A percentile compares a stretch with the other conserved stretches of the same genome.
These are phyloP conservation scores for Castanea sativa DNA, from an alignment of 306 rosid species.

Conservation along the genomic window DNA sequence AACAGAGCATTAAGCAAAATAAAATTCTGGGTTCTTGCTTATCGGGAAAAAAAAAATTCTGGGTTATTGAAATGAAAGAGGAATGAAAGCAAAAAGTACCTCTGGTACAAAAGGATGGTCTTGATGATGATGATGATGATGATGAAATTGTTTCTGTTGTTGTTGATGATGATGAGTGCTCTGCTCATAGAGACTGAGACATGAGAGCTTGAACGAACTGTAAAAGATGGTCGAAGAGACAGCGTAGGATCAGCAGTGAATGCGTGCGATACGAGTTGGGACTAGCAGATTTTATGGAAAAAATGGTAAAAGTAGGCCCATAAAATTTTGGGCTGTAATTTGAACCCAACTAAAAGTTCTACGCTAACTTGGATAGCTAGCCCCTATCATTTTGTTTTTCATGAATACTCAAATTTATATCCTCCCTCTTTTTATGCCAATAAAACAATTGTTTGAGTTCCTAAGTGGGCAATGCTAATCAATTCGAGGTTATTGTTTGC, in stretches of 20 bases:
- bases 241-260: slow-evolving; percentile 40
- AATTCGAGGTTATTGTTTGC: neutral
- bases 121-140: slow-evolving; percentile 18
- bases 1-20: neutral
- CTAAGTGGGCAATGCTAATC: neutral
- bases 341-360: neutral
- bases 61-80: no score
- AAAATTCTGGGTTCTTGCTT: neutral
- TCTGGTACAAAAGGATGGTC: slow-evolving; percentile 69
- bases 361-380: neutral
- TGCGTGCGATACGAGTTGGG: slow-evolving; percentile 30
- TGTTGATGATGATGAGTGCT: slow-evolving; percentile 2
- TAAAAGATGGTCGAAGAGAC: slow-evolving; percentile 28
- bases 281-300: neutral
- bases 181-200: slow-evolving; percentile 27
- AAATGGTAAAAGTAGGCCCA: neutral
- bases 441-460: neutral
- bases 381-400: neutral
- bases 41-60: neutral
- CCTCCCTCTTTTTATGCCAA: neutral
- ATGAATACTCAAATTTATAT: neutral
- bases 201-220: slow-evolving; percentile 30
- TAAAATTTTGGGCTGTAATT: neutral
- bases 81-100: slow-evolving; percentile 27
- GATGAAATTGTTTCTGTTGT: no score